These are phyloP conservation scores for Recurvomyces mirabilis DNA, from an alignment of 495 filamentous ascomycete species.

Conservation along the genomic window DNA sequence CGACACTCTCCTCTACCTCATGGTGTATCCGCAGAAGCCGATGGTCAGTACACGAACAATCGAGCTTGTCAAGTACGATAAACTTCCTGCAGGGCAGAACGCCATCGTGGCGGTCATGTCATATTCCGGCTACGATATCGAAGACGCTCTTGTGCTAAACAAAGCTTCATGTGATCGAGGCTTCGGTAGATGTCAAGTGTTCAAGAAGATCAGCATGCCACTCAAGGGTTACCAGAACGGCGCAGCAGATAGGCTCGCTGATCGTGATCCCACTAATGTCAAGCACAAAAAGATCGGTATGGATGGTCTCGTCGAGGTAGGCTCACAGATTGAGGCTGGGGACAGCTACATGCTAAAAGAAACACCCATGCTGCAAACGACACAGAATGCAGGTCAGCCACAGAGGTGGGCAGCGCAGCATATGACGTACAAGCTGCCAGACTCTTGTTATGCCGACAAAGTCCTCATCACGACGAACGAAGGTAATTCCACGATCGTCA, in stretches of 20 bases:
- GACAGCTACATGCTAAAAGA: conserved; percentile 85
- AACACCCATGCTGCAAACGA: conserved; percentile 59
- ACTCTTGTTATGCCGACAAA: conserved; percentile 85
- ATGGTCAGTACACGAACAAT: conserved; percentile 97
- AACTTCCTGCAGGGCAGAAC: conserved; percentile 91
- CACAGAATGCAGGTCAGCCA: conserved; percentile 40
- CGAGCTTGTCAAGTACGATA: conserved; percentile 93
- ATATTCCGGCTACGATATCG: conserved; percentile 98
- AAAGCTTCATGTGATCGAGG: conserved; percentile 89
- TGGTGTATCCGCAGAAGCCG: conserved; percentile 95
- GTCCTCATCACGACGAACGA: conserved; percentile 84
- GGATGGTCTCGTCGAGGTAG: conserved; percentile 78
- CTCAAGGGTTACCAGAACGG: conserved; percentile 66
- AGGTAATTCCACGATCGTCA: conserved; percentile 65
- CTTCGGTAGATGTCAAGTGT: conserved; percentile 92
- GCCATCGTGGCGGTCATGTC: conserved; percentile 98
- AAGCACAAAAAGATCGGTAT: conserved; percentile 62
- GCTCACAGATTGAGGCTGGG: conserved; percentile 56
- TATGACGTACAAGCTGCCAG: conserved; percentile 70
- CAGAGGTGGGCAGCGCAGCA: conserved; percentile 33
- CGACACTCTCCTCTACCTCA: conserved; percentile 87
- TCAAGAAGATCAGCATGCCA: conserved; percentile 41
- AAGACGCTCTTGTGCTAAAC: conserved; percentile 94
- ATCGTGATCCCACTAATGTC: conserved; percentile 48
- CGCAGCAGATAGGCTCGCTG: conserved; percentile 58